These are phyloP conservation scores for Termitomyces sp. DNA, from an alignment of 768 basidiomycete genomes.

Conservation along the genomic window DNA sequence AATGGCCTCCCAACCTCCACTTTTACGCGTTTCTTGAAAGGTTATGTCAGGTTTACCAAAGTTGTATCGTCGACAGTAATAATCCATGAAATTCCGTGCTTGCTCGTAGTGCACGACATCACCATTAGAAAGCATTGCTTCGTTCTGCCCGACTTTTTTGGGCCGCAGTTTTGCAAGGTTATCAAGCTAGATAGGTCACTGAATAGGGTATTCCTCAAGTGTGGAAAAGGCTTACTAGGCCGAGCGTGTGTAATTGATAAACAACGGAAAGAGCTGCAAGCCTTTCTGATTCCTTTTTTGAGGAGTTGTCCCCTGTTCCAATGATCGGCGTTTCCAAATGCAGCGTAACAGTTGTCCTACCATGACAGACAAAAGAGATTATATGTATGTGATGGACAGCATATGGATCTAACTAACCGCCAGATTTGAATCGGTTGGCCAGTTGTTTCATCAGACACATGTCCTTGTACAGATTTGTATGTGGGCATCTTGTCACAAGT, in stretches of 20 bases:
- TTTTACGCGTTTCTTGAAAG: constrained; percentile 30
- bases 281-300: constrained; percentile 61
- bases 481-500: constrained; percentile 22
- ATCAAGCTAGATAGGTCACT: constrained; percentile 27
- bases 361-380: neutral
- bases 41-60: constrained; percentile 72
- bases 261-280: constrained; percentile 73
- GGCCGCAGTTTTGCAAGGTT: constrained; percentile 26
- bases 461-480: constrained; percentile 28
- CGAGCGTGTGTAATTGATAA: constrained; percentile 58
- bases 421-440: constrained; percentile 23
- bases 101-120: constrained; percentile 59
- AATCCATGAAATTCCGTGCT: constrained; percentile 91
- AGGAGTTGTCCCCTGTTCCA: constrained; percentile 56
- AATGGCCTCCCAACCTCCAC: constrained; percentile 59
- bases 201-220: neutral
- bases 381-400: neutral
- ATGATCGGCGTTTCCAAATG: constrained; percentile 35
- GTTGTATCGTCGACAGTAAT: constrained; percentile 77
- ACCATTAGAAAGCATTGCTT: constrained; percentile 52
- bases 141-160: constrained; percentile 14
- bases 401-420: constrained; percentile 33
- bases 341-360: constrained; percentile 37
- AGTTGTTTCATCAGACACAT: constrained; percentile 16
- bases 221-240: constrained; percentile 47